These are phyloP conservation scores for Eucalyptus lansdowneana DNA, from an alignment of 345 rosid species.

Conservation along the genomic window DNA sequence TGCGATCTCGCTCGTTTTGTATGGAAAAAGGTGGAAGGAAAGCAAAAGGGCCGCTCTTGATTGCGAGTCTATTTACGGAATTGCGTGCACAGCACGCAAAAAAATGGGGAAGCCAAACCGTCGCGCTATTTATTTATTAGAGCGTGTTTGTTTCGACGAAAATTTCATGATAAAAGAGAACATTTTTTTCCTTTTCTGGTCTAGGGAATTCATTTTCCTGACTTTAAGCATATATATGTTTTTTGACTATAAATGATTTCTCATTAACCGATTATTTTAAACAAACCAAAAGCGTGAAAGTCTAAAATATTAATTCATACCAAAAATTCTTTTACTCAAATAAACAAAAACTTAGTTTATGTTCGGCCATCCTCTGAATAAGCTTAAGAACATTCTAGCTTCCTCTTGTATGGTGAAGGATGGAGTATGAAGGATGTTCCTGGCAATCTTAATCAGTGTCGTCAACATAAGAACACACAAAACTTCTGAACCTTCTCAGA, in stretches of 20 bases:
- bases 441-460: neutral
- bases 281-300: no score
- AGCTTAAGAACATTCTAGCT: neutral
- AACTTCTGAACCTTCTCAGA: neutral
- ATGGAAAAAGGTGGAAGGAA: neutral
- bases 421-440: neutral
- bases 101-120: neutral
- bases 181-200: fast-evolving
- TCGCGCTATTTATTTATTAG: neutral
- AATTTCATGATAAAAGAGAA: no score
- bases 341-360: neutral
- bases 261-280: no score
- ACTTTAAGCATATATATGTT: no score
- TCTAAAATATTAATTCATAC: neutral
- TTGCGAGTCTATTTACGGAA: neutral
- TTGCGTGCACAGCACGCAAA: fast-evolving
- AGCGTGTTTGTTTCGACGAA: fast-evolving
- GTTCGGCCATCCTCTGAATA: neutral
- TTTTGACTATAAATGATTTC: no score
- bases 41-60: neutral
- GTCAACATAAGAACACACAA: neutral
- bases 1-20: neutral
- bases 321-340: no score
- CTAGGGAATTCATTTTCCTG: fast-evolving
- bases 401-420: neutral